Evolutionary conservation across 208 protist genomes (phyloP).

Genomic region (Trypanosoma mega): DNA sequence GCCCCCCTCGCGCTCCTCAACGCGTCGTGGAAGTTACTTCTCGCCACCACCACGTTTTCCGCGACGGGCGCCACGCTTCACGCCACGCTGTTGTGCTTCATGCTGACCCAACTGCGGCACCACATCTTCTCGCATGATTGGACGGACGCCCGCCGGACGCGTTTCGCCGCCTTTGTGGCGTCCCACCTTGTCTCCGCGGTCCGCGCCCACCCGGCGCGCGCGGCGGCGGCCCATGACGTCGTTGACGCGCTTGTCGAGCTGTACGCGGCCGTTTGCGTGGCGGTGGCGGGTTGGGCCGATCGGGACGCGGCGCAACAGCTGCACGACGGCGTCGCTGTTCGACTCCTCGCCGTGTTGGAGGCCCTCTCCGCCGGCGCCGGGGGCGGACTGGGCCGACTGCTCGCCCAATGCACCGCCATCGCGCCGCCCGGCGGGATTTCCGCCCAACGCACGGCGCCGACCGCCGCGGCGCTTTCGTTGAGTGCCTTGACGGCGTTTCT

Average conservation of each 20-base stretch:
- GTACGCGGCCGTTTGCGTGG: constrained; percentile 45
- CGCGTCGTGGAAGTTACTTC: constrained; percentile 67
- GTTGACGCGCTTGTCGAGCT: constrained; percentile 38
- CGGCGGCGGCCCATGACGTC: constrained; percentile 23
- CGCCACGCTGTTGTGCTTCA: constrained; percentile 34
- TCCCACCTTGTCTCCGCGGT: constrained; percentile 61
- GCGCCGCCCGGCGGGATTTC: background rate
- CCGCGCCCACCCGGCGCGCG: constrained; percentile 42
- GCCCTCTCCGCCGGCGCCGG: constrained; percentile 39
- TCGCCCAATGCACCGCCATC: background rate
- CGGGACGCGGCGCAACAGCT: constrained; percentile 30
- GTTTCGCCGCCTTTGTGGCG: constrained; percentile 64
- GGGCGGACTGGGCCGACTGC: constrained; percentile 4
- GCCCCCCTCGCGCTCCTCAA: constrained; percentile 52
- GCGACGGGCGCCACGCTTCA: constrained; percentile 25
- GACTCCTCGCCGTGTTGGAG: constrained; percentile 47
- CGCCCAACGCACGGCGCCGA: too few species aligned
- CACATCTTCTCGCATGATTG: constrained; percentile 76
- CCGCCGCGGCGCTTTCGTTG: too few species aligned
- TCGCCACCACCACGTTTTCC: constrained; percentile 35
- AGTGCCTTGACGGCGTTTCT: constrained; percentile 3
- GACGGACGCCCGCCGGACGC: constrained; percentile 51
- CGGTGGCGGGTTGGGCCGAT: constrained; percentile 41
- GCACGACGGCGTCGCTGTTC: constrained; percentile 43
- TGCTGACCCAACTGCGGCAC: constrained; percentile 59